Percentiles rank a stretch among this genome's conserved stretches.
phyloP scores from a whole-genome alignment of 108 stramenopile genomes.

The Cyclotella atomus region DNA sequence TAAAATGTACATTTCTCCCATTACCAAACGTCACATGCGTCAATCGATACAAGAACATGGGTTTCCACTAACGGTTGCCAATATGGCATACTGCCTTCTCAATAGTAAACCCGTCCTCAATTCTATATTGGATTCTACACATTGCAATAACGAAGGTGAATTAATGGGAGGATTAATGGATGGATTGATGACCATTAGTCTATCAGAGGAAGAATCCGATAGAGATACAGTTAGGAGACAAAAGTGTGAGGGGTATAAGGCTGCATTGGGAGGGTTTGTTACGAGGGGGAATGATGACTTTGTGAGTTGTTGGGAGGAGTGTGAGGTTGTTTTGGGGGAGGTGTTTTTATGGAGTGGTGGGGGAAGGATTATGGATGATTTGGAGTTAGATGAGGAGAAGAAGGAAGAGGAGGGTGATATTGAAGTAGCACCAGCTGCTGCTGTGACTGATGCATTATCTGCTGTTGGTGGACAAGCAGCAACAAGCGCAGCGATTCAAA shows the following conservation, averaged over 20 bases:
- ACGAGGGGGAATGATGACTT: slow-evolving; percentile 20
- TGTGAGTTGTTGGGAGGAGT: slow-evolving; percentile 33
- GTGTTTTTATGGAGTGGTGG: slow-evolving; percentile 8
- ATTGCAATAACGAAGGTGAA: neutral
- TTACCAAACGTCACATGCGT: slow-evolving; percentile 18
- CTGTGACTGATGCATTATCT: too few species aligned
- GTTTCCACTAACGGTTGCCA: slow-evolving; percentile 31
- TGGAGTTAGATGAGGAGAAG: neutral
- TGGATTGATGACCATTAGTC: neutral
- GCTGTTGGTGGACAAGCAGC: too few species aligned
- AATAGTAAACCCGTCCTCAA: neutral
- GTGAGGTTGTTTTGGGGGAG: neutral
- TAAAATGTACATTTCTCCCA: slow-evolving; percentile 13
- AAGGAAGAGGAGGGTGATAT: neutral
- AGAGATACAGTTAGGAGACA: neutral
- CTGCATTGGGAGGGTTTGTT: slow-evolving; percentile 5
- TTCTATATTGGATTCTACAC: slow-evolving; percentile 9
- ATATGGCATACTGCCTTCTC: slow-evolving; percentile 16
- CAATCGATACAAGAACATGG: slow-evolving; percentile 18
- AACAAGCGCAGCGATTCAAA: neutral
- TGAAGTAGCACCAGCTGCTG: neutral
- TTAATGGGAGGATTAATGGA: neutral
- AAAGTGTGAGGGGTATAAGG: slow-evolving; percentile 10
- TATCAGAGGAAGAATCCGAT: slow-evolving; percentile 1
- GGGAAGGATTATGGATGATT: neutral